Evolutionary conservation across 1,139 yeast genomes (phyloP).

Genomic region (Sugiyamaella novakii): DNA sequence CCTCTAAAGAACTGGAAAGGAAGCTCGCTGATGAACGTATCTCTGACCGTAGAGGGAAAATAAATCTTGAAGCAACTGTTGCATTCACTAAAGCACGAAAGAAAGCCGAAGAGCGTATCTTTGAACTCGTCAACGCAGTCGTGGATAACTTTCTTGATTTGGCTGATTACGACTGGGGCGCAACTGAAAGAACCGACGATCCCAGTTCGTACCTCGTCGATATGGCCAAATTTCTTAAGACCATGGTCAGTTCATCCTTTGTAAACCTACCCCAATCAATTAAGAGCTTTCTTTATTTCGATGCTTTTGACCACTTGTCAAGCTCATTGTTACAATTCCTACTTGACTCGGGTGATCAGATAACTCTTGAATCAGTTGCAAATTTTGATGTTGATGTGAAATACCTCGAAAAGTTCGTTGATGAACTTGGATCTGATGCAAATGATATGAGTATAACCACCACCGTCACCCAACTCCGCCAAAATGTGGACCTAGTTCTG

Average conservation of each 20-base stretch:
- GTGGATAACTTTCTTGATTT: slow-evolving; percentile 79
- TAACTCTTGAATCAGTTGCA: slow-evolving; percentile 52
- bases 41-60: slow-evolving; percentile 41
- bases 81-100: slow-evolving; percentile 65
- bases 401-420: slow-evolving; percentile 58
- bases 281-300: slow-evolving; percentile 74
- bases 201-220: slow-evolving; percentile 81
- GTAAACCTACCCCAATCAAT: slow-evolving; percentile 78
- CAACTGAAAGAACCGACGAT: slow-evolving; percentile 51
- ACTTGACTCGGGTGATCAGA: slow-evolving; percentile 48
- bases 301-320: slow-evolving; percentile 85
- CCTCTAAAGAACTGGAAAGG: slow-evolving; percentile 51
- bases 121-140: slow-evolving; percentile 66
- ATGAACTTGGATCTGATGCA: slow-evolving; percentile 43
- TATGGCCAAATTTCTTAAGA: slow-evolving; percentile 83
- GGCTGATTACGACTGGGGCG: slow-evolving; percentile 83
- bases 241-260: slow-evolving; percentile 84
- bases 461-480: slow-evolving; percentile 62
- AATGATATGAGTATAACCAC: slow-evolving; percentile 43
- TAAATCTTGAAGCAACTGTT: slow-evolving; percentile 53
- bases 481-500: slow-evolving; percentile 57
- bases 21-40: slow-evolving; percentile 41
- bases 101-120: slow-evolving; percentile 77
- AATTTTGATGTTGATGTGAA: slow-evolving; percentile 66
- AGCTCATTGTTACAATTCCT: slow-evolving; percentile 64